Evolutionary conservation across 768 basidiomycete genomes (phyloP), one percentile per base, ranked within the genome.

Genomic region (Calvatia gigantea): DNA sequence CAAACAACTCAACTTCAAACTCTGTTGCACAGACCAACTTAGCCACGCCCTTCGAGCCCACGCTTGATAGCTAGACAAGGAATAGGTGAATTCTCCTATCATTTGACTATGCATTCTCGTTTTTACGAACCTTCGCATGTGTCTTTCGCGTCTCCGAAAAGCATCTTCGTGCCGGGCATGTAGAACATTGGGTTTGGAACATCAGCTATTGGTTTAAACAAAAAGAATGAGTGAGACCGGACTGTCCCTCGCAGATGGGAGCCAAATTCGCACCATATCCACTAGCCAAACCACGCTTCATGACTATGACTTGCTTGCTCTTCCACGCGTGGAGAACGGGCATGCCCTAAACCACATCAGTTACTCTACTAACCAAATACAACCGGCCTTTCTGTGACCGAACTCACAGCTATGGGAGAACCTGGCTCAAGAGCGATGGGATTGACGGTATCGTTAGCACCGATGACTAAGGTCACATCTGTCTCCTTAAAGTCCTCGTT

Each of bases 131-230:
- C 91, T 69, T 94, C 93, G 62, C 92, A 94, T 28, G 87, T 89
- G 63, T 90, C 88, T 66, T 92, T 93, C 31, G 93, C 93, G 68
- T 94, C 93, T 41, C 93, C 92, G 62, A 94, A 94, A 59, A 94
- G 63, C 93, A 94, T 94, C 73, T 86, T 89, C 21, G 92, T 89
- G 42, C 87, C 86, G 19, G 86, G 82, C 87, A 92, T 91, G 70
- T 89, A 94, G 77, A 94, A 94, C 87, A 94, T 89, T 17, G 92
- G 92, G 67, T 94, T 94, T 9, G 90, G 92, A 8, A 94, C 91
- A 66, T 94, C 91, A 50, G 93, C 91, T 89, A 68, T 47, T 14
- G 43, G 49, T 29, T 52, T 37, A 38, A 21, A 37, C 38, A 41
- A 7, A 52, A 27, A n/a, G n/a, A n/a, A n/a, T n/a, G n/a, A 27